Percentiles rank a stretch among this genome's conserved stretches.
phyloP scores from a whole-genome alignment of 257 asterid species.

The Solanum paucissectum region DNA sequence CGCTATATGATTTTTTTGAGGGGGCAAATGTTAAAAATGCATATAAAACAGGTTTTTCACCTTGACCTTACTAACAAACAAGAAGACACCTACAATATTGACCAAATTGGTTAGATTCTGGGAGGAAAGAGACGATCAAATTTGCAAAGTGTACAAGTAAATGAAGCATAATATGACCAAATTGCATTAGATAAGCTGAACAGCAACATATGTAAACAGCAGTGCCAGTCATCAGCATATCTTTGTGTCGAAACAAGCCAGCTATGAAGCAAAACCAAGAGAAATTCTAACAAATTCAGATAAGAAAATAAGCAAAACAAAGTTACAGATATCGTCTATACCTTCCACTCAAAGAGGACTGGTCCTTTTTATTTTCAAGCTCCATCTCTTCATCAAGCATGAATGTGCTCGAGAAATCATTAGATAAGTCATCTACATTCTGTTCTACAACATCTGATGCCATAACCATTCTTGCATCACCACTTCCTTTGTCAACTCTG shows the following conservation, averaged over 20 bases:
- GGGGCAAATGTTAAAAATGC: not conserved
- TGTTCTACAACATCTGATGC: constrained; percentile 18
- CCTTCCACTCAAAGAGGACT: constrained; percentile 40
- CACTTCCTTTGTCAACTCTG: not conserved
- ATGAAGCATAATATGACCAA: not conserved
- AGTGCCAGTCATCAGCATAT: not conserved
- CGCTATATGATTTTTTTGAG: not conserved
- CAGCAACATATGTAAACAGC: not conserved
- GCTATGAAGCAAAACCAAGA: not conserved
- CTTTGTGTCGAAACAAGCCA: not conserved
- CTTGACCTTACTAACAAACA: not conserved
- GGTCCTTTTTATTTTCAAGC: constrained; percentile 36
- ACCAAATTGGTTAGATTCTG: not conserved
- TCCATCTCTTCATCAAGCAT: constrained; percentile 88
- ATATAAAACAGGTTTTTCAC: not conserved
- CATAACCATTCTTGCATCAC: constrained; percentile 3
- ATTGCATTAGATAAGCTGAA: not conserved
- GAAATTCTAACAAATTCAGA: not conserved
- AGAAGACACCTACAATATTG: not conserved
- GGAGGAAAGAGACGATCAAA: not conserved
- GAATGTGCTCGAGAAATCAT: constrained; percentile 61
- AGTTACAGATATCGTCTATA: constrained; percentile 14
- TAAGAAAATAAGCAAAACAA: not conserved
- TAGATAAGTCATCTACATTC: constrained; percentile 35
- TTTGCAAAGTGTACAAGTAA: not conserved